A percentile compares a stretch with the other conserved stretches of the same genome.
Evolutionary conservation across 1,139 yeast species (phyloP).

Genomic region (Kodamaea suecica): DNA sequence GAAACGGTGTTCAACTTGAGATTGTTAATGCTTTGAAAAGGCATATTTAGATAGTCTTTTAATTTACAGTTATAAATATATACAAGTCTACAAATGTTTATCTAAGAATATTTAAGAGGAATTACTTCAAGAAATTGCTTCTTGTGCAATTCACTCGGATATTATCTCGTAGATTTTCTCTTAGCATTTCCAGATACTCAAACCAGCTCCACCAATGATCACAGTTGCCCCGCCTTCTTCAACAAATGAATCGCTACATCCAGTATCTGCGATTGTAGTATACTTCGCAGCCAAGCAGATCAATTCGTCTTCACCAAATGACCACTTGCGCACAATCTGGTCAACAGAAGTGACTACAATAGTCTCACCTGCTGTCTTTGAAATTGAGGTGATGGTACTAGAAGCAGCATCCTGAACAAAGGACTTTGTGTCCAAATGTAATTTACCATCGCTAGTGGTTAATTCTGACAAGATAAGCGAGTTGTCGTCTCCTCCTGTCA

Average conservation of each 20-base stretch:
- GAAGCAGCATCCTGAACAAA: constrained; percentile 66
- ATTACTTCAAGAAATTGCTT: too few relatives aligned
- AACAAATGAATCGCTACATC: constrained; percentile 51
- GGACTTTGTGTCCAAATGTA: constrained; percentile 23
- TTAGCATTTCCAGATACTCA: constrained; percentile 51
- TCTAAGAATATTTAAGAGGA: neutral
- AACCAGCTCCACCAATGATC: constrained; percentile 70
- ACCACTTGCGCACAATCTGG: constrained; percentile 72
- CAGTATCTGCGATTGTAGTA: constrained; percentile 90
- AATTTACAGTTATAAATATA: constrained; percentile 1
- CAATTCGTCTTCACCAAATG: constrained; percentile 29
- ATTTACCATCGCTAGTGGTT: constrained; percentile 13
- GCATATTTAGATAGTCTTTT: neutral
- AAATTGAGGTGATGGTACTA: constrained; percentile 75
- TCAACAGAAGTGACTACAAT: constrained; percentile 68
- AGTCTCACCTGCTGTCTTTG: constrained; percentile 20
- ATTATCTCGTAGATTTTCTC: too few relatives aligned
- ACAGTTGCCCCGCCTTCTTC: constrained; percentile 26
- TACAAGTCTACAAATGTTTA: neutral
- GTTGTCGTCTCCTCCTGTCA: constrained; percentile 94
- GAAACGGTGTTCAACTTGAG: constrained; percentile 81
- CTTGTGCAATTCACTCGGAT: too few relatives aligned
- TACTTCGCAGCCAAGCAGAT: constrained; percentile 44
- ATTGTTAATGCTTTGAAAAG: constrained; percentile 53
- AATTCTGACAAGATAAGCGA: constrained; percentile 53